These are phyloP conservation scores for Dendrocalamus latiflorus DNA, from an alignment of 202 grass and related monocot species.

Conservation along the genomic window DNA sequence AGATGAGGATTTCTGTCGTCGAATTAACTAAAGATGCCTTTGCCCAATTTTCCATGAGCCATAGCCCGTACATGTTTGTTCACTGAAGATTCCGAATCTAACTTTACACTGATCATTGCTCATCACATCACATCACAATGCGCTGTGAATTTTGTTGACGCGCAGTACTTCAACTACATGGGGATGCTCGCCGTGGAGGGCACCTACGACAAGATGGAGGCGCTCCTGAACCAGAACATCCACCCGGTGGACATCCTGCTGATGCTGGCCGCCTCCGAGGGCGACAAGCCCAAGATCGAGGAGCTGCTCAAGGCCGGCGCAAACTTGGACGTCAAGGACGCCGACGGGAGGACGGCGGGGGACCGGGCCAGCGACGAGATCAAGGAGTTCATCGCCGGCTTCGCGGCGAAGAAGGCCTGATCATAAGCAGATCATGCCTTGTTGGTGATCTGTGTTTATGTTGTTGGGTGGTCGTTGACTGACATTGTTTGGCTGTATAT, in stretches of 20 bases:
- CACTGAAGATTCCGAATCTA: neutral
- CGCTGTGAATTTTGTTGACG: too few species aligned
- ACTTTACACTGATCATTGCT: too few species aligned
- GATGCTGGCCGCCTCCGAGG: constrained; percentile 74
- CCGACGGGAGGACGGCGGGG: constrained; percentile 68
- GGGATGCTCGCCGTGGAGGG: constrained; percentile 99
- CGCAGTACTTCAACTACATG: constrained; percentile 99
- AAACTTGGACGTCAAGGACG: constrained; percentile 80
- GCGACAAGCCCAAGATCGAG: constrained; percentile 82
- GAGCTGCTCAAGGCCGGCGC: constrained; percentile 79
- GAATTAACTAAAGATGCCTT: neutral
- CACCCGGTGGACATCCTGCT: constrained; percentile 94
- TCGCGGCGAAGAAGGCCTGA: constrained; percentile 43
- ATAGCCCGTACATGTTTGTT: neutral
- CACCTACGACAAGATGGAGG: constrained; percentile 96
- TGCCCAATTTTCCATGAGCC: neutral
- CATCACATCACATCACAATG: too few species aligned
- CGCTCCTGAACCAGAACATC: constrained; percentile 74
- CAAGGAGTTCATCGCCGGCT: constrained; percentile 61
- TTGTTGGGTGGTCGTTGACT: neutral
- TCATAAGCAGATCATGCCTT: neutral
- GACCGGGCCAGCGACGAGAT: constrained; percentile 62
- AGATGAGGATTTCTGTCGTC: neutral
- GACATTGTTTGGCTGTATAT: neutral
- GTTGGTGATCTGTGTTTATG: too few species aligned